phyloP scores from a whole-genome alignment of 257 asterid genomes.

The Pogostemon cablin region DNA sequence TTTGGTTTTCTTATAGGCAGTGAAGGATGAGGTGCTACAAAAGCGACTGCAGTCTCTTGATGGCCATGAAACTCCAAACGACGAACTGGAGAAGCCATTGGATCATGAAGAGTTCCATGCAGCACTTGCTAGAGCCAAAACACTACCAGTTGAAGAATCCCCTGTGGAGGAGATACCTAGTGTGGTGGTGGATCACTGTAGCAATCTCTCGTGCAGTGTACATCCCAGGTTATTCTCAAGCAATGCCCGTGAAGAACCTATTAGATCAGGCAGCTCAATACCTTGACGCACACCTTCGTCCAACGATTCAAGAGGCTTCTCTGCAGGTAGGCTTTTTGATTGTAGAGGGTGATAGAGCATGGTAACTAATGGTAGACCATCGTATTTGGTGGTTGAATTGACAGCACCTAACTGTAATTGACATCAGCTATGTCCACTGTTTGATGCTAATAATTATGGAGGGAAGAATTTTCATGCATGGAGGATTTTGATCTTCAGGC shows the following conservation, averaged over 20 bases:
- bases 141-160: constrained; percentile 41
- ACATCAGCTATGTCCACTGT: too few relatives aligned
- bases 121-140: constrained; percentile 54
- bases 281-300: constrained; percentile 24
- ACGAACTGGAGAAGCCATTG: constrained; percentile 48
- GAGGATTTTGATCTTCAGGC: too few relatives aligned
- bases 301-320: too few relatives aligned
- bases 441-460: too few relatives aligned
- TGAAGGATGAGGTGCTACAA: constrained; percentile 62
- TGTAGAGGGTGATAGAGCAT: too few relatives aligned
- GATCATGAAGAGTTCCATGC: constrained; percentile 62
- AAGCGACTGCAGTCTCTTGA: constrained; percentile 41
- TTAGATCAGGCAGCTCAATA: constrained; percentile 38
- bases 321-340: too few relatives aligned
- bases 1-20: constrained; percentile 51
- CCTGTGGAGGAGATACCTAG: constrained; percentile 42
- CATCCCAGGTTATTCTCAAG: constrained; percentile 37
- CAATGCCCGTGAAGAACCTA: constrained; percentile 51
- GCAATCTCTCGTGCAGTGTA: constrained; percentile 39
- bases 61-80: constrained; percentile 35
- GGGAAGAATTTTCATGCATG: too few relatives aligned
- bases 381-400: too few relatives aligned
- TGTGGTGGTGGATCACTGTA: constrained; percentile 28
- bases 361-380: too few relatives aligned
- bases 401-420: too few relatives aligned